Evolutionary conservation across 2,329 filamentous ascomycete species (phyloP).

Genomic region (Exophiala mesophila): DNA sequence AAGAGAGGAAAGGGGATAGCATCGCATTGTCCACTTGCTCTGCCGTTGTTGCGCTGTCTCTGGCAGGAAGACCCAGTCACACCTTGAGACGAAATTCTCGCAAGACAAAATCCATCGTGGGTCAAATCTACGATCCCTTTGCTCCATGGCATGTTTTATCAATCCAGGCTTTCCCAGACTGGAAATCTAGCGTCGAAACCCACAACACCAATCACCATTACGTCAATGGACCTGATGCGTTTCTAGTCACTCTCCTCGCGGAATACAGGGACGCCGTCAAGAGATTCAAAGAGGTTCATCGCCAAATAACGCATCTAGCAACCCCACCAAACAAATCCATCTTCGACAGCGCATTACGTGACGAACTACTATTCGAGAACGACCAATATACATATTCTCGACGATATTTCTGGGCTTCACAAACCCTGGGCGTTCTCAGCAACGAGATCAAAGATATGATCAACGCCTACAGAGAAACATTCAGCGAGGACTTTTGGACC

Average conservation of each 20-base stretch:
- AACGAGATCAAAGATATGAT: conserved; percentile 30
- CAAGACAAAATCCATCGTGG: conserved; percentile 45
- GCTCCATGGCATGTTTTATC: conserved; percentile 57
- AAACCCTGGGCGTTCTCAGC: conserved; percentile 27
- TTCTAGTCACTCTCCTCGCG: conserved; percentile 53
- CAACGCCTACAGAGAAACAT: conserved; percentile 23
- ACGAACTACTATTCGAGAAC: conserved; percentile 26
- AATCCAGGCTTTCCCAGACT: conserved; percentile 57
- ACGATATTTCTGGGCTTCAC: conserved; percentile 29
- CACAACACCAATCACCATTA: conserved; percentile 54
- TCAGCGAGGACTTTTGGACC: conserved; percentile 28
- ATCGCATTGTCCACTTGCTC: conserved; percentile 57
- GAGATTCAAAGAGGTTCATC: conserved; percentile 54
- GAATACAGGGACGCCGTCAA: conserved; percentile 59
- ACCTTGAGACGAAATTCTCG: conserved; percentile 48
- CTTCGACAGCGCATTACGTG: conserved; percentile 25
- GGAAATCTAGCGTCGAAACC: conserved; percentile 51
- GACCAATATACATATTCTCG: conserved; percentile 26
- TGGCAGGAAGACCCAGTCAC: conserved; percentile 49
- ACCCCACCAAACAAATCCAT: conserved; percentile 47
- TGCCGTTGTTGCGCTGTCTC: conserved; percentile 55
- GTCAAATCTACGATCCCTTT: conserved; percentile 55
- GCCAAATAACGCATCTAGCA: conserved; percentile 54
- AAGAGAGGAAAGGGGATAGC: conserved; percentile 40
- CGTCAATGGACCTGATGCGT: conserved; percentile 58